Evolutionary conservation across 371 early-diverging fungal species (phyloP).

Genomic region (Rhizomucor miehei): DNA sequence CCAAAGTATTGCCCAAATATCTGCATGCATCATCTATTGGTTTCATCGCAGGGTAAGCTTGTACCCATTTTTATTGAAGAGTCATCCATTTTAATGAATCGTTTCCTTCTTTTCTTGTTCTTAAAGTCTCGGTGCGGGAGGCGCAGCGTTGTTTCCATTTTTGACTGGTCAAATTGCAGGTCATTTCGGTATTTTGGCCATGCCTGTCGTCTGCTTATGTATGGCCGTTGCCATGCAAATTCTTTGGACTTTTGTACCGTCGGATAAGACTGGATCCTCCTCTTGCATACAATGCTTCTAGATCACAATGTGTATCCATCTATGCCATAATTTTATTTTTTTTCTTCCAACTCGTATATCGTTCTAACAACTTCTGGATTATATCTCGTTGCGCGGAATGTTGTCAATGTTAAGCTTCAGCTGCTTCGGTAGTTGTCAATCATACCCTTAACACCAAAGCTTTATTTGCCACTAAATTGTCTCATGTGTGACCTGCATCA

Average conservation of each 20-base stretch:
- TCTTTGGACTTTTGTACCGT: constrained; percentile 20
- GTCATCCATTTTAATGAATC: not conserved
- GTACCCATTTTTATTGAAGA: not conserved
- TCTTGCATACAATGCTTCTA: too few species aligned
- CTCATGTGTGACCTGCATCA: too few species aligned
- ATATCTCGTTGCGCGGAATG: too few species aligned
- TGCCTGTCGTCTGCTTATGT: constrained; percentile 17
- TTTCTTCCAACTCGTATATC: too few species aligned
- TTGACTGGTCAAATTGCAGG: constrained; percentile 25
- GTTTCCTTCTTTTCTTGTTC: not conserved
- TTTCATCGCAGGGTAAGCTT: constrained; percentile 29
- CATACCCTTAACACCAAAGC: too few species aligned
- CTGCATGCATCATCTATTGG: constrained; percentile 32
- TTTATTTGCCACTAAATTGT: too few species aligned
- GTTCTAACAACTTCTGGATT: too few species aligned
- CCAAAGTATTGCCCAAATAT: constrained; percentile 22
- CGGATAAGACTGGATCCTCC: not conserved
- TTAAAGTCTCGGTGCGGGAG: constrained; percentile 26
- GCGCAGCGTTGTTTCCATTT: constrained; percentile 30
- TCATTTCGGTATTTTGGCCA: constrained; percentile 18
- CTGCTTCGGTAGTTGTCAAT: too few species aligned
- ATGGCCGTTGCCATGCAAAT: constrained; percentile 23
- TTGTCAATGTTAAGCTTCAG: too few species aligned
- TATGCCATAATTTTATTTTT: too few species aligned
- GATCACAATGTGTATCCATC: too few species aligned